Evolutionary conservation across 305 asterid genomes (phyloP).

Genomic region (Fraxinus baroniana): DNA sequence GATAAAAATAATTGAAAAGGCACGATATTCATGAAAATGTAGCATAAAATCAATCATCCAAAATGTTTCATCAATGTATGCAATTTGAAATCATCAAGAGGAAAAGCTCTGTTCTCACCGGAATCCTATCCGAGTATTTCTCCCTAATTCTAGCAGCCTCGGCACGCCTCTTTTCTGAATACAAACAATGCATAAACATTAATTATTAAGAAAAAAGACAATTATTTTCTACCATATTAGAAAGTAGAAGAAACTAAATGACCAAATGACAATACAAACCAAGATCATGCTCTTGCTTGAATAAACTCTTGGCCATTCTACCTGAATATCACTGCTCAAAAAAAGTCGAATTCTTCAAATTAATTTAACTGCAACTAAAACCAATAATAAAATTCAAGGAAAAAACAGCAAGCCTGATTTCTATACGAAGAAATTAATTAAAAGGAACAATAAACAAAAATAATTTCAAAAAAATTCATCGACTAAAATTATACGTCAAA

Average conservation of each 20-base stretch:
- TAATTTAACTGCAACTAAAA: not conserved
- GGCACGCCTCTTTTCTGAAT: conserved; percentile 58
- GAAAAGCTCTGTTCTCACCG: conserved; percentile 36
- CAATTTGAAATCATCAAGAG: not conserved
- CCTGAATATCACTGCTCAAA: conserved; percentile 25
- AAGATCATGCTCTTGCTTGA: conserved; percentile 66
- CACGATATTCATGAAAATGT: not conserved
- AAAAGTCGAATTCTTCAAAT: conserved; percentile 7
- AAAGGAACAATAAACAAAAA: not conserved
- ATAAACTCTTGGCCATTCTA: conserved; percentile 55
- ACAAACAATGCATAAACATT: conserved; percentile 5
- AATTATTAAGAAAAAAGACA: not conserved
- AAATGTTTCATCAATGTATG: not conserved
- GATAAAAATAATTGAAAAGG: not conserved
- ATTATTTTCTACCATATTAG: not conserved
- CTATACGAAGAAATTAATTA: not conserved
- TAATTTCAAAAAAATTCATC: not conserved
- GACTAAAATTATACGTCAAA: not conserved
- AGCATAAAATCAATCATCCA: not conserved
- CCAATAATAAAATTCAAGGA: not conserved
- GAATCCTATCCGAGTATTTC: conserved; percentile 63
- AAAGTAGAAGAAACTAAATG: not conserved
- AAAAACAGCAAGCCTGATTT: not conserved
- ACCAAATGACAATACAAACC: conserved; percentile 37
- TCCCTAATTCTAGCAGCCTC: conserved; percentile 71